These are phyloP conservation scores for Fusarium udum DNA, from an alignment of 2,329 filamentous ascomycete species.

Conservation along the genomic window DNA sequence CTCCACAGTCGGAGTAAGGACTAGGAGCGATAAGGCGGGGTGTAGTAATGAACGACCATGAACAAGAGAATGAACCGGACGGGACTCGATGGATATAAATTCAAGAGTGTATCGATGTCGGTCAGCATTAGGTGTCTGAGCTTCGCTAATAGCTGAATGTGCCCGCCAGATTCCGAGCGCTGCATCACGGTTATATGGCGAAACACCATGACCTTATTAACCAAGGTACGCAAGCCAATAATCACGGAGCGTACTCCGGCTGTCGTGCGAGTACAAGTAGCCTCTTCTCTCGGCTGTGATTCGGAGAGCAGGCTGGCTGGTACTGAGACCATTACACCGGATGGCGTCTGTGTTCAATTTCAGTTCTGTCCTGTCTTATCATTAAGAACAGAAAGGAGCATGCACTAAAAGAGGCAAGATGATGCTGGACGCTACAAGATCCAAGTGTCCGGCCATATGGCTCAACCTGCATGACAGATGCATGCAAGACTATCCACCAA, in stretches of 20 bases:
- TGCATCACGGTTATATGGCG: slow-evolving; percentile 27
- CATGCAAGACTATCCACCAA: slow-evolving; percentile 2
- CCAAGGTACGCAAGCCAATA: slow-evolving; percentile 16
- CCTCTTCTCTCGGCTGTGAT: slow-evolving; percentile 34
- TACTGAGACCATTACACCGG: slow-evolving; percentile 37
- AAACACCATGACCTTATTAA: slow-evolving; percentile 9
- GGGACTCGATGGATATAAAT: slow-evolving; percentile 12
- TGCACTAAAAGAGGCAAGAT: not conserved
- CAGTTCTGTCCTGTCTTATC: slow-evolving; percentile 17
- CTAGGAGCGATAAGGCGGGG: slow-evolving; percentile 23
- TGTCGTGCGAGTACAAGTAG: slow-evolving; percentile 37
- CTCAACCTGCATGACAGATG: not conserved
- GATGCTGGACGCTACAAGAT: not conserved
- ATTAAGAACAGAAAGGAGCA: not conserved
- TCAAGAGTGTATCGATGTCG: not conserved
- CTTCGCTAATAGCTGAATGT: slow-evolving; percentile 5
- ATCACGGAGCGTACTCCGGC: slow-evolving; percentile 26
- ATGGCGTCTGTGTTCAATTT: slow-evolving; percentile 33
- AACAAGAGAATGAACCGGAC: slow-evolving; percentile 41
- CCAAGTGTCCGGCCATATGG: not conserved
- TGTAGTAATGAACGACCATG: slow-evolving; percentile 20
- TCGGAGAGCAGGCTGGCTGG: slow-evolving; percentile 31
- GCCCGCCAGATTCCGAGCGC: slow-evolving; percentile 11
- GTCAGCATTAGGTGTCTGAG: slow-evolving; percentile 9
- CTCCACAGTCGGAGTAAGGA: slow-evolving; percentile 32